A percentile compares a stretch with the other conserved stretches of the same genome.
phyloP scores from a whole-genome alignment of 805 yeast genomes.

The Lipomyces mesembrius region DNA sequence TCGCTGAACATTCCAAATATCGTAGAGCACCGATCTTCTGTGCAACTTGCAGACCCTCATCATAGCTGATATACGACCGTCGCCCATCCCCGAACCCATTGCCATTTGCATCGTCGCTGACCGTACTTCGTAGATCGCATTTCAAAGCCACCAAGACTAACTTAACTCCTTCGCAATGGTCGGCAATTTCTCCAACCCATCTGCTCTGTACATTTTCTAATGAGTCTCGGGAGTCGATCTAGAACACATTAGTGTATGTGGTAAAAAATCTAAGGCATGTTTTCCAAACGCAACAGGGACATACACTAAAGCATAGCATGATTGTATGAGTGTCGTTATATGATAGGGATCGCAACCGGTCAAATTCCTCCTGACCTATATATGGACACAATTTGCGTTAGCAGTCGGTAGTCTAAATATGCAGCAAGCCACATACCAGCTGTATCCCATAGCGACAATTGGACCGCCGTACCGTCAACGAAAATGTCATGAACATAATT shows the following conservation, averaged over 20 bases:
- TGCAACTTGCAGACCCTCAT: conserved; percentile 92
- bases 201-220: conserved; percentile 91
- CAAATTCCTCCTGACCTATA: conserved; percentile 84
- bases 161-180: conserved; percentile 95
- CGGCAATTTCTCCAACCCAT: conserved; percentile 97
- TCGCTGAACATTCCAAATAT: conserved; percentile 95
- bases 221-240: conserved; percentile 93
- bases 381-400: background rate
- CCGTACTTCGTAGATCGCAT: conserved; percentile 73
- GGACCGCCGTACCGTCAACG: conserved; percentile 91
- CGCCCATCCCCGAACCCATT: conserved; percentile 42
- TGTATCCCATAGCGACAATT: conserved; percentile 94
- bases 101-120: conserved; percentile 33
- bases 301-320: conserved; percentile 76
- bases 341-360: conserved; percentile 85
- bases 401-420: background rate
- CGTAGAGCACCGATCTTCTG: conserved; percentile 91
- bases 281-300: conserved; percentile 1
- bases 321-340: conserved; percentile 96
- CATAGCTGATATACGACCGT: conserved; percentile 71
- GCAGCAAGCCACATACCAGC: conserved; percentile 60
- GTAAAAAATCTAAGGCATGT: background rate
- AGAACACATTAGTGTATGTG: conserved; percentile 39
- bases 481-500: conserved; percentile 96
- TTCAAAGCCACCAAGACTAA: conserved; percentile 90